A percentile compares a stretch with the other conserved stretches of the same genome.
Conservation (phyloP, 345 rosid species). For the Eucalyptus erythrocorys region DNA sequence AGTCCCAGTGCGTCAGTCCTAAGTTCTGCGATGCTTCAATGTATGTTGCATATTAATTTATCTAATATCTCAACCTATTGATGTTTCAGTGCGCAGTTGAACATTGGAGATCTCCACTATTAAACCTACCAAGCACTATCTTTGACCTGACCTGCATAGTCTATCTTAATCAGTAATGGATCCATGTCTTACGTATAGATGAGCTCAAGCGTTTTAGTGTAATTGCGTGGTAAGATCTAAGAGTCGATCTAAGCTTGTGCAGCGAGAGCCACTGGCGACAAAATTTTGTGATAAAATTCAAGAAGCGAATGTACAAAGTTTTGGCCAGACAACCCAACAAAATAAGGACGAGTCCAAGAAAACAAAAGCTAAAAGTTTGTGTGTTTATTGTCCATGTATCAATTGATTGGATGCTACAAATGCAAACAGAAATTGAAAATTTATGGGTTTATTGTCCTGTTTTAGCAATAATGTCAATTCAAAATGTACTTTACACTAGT, state of each 20-base stretch:
- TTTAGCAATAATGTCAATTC: background rate
- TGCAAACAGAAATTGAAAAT: background rate
- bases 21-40: background rate
- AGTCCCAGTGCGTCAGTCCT: background rate
- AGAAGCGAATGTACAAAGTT: background rate
- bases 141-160: background rate
- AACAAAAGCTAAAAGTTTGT: background rate
- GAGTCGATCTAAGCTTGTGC: background rate
- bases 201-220: background rate
- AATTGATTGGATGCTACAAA: background rate
- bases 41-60: background rate
- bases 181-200: background rate
- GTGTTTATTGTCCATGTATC: background rate
- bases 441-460: background rate
- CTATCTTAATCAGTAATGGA: background rate
- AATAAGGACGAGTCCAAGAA: background rate
- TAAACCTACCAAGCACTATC: background rate
- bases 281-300: background rate
- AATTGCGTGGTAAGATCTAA: background rate
- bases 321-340: background rate
- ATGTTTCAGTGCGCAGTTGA: background rate
- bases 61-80: background rate
- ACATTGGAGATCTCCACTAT: background rate
- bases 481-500: background rate
- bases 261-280: background rate